Conservation (phyloP, 2,329 filamentous ascomycete genomes). For the Sporothrix phasma region DNA sequence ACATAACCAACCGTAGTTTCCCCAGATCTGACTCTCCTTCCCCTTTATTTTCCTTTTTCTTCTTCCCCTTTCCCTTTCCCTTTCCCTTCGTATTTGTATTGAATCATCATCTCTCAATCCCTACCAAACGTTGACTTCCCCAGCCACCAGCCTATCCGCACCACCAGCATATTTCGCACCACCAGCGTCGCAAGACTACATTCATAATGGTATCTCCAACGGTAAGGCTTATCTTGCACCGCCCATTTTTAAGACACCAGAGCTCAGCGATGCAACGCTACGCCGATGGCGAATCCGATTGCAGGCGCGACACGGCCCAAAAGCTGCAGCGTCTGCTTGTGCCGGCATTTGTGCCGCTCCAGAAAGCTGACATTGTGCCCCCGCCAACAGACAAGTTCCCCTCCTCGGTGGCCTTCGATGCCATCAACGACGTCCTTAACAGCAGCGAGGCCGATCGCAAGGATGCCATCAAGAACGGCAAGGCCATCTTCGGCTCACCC, state of each 20-base stretch:
- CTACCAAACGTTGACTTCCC: background rate
- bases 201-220: constrained; percentile 13
- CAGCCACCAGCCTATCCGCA: background rate
- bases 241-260: background rate
- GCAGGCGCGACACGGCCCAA: background rate
- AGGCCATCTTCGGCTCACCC: constrained; percentile 76
- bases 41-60: background rate
- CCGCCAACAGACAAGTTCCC: constrained; percentile 62
- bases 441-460: constrained; percentile 60
- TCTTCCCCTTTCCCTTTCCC: background rate
- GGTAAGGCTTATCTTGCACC: background rate
- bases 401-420: constrained; percentile 82
- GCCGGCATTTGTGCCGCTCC: too few relatives aligned
- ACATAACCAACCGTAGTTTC: constrained; percentile 9
- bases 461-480: constrained; percentile 80
- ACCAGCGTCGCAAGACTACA: background rate
- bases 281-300: background rate
- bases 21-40: constrained; percentile 4
- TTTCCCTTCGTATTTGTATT: background rate
- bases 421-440: constrained; percentile 64
- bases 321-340: too few relatives aligned
- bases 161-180: background rate
- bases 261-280: background rate
- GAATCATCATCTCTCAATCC: background rate
- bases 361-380: background rate